Evolutionary conservation across 768 basidiomycete genomes (phyloP), one percentile per base, ranked within the genome.

Genomic region (Calocera viscosa): DNA sequence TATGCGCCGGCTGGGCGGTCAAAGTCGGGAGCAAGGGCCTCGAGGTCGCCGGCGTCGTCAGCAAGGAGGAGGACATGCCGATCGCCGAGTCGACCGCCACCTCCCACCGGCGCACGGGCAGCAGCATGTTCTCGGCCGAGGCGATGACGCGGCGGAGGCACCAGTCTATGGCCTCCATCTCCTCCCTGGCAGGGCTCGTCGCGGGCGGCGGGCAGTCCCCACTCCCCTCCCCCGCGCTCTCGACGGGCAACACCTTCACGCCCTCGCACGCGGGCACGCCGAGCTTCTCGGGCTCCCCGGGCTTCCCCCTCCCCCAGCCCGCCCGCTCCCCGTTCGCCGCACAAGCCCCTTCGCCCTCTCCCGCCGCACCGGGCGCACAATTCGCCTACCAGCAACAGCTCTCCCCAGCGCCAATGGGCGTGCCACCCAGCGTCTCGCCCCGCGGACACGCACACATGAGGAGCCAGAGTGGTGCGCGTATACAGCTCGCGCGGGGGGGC

Each of bases 1-100:
- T 90, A 8, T 92, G 90, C 77, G 82, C 87, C 75, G 86, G 87
- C 64, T 90, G 90, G 74, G 86, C 88, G 67, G 81, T 89, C 69
- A 82, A 83, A 43, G 68, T 73, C 35, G 80, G 88, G 60, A 82
- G 83, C 26, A 80, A 81, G 7, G 84, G 84, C 33, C 85, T 88
- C 2, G 82, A 84, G 12, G 86, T 89, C 64, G 81, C 80, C 1
- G 82, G 80, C 40, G 75, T 75, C 0, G 77, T 85, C 38, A 83
- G 82, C 22, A 67, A 24, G 76, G 80, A 10, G 1, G 82, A 82
- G 10, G 80, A 80, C 0, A 76, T 88, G 64, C 85, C 89, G 49
- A 84, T 86, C 1, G 86, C 88, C 0, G 84, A 88, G 71, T 78
- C 87, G 1, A 80, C 82, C 0, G 80, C 53, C 2, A 60, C 53